These are phyloP conservation scores for Scutellaria minor DNA, from an alignment of 257 asterid species.

Conservation along the genomic window DNA sequence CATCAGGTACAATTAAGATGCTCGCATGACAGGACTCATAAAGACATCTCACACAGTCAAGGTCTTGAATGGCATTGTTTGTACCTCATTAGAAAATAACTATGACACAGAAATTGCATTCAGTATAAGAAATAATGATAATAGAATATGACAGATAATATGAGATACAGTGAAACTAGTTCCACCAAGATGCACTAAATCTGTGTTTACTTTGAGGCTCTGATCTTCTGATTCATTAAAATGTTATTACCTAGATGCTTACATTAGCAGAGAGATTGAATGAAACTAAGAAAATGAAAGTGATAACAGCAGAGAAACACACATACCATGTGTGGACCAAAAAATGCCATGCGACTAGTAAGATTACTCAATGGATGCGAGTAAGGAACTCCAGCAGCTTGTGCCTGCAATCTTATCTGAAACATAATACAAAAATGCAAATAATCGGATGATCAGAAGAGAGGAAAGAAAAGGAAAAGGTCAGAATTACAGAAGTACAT, in stretches of 20 bases:
- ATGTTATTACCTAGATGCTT: neutral
- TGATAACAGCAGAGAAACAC: neutral
- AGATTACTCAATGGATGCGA: slow-evolving; percentile 87
- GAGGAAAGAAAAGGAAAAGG: neutral
- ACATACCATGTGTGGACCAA: slow-evolving; percentile 91
- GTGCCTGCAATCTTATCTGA: slow-evolving; percentile 96
- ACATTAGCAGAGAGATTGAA: slow-evolving; percentile 1
- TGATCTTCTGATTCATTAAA: slow-evolving; percentile 8
- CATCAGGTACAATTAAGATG: neutral
- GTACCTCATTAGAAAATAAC: neutral
- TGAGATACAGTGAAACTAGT: slow-evolving; percentile 11
- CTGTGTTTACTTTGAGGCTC: neutral
- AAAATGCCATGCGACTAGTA: slow-evolving; percentile 87
- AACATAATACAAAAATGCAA: slow-evolving; percentile 8
- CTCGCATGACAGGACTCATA: neutral
- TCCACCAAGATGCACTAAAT: slow-evolving; percentile 6
- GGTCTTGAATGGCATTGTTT: neutral
- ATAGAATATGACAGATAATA: neutral
- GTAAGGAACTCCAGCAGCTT: slow-evolving; percentile 88
- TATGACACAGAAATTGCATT: neutral
- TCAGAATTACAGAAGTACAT: slow-evolving; percentile 6
- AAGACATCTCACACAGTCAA: neutral
- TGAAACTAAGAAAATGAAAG: slow-evolving; percentile 15
- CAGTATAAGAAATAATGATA: neutral
- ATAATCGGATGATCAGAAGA: slow-evolving; percentile 11